phyloP scores from a whole-genome alignment of 2,329 filamentous ascomycete genomes.

The Beauveria sp. region DNA sequence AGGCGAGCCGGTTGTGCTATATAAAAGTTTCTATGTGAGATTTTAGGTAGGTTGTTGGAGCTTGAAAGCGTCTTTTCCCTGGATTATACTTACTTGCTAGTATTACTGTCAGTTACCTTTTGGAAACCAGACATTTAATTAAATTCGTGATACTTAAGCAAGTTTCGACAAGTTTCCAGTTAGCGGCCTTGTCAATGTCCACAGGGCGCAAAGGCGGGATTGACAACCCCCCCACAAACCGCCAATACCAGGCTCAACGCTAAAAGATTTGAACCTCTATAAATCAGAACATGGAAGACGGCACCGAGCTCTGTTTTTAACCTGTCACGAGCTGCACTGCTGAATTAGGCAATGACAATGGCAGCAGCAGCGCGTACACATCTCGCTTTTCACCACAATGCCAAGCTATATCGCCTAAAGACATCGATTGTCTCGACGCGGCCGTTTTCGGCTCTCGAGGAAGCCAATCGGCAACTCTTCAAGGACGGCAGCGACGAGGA shows the following conservation, averaged over 20 bases:
- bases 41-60: neutral
- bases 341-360: neutral
- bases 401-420: conserved; percentile 34
- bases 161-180: conserved; percentile 1
- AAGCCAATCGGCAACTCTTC: conserved; percentile 47
- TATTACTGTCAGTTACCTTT: neutral
- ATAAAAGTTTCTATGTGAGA: too few relatives aligned
- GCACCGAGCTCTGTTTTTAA: neutral
- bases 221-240: conserved; percentile 7
- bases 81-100: neutral
- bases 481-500: conserved; percentile 45
- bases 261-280: neutral
- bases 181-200: neutral
- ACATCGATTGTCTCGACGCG: conserved; percentile 39
- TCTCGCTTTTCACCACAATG: conserved; percentile 38
- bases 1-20: neutral
- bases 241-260: neutral
- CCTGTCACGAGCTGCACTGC: neutral
- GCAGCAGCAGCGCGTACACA: conserved; percentile 26
- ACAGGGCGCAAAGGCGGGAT: conserved; percentile 10
- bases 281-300: neutral
- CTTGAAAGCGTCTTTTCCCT: neutral
- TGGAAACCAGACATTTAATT: neutral
- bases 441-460: conserved; percentile 41
- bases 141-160: neutral